Conservation (phyloP, 331 rosid genomes). For the Pyrus hybrid region DNA sequence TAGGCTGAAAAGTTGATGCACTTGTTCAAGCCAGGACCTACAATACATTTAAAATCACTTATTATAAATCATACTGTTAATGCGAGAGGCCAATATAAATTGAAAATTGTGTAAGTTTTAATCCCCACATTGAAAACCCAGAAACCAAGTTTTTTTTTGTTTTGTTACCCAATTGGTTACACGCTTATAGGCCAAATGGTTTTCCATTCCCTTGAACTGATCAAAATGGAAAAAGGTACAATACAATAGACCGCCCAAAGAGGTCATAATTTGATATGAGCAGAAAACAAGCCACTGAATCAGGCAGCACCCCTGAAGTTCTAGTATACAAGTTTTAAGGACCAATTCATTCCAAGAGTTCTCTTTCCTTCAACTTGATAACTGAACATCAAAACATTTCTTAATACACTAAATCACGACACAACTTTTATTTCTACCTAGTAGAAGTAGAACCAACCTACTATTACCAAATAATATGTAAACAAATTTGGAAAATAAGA, state of each 20-base stretch:
- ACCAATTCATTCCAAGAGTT: not conserved
- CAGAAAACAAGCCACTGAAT: not conserved
- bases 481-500: not conserved
- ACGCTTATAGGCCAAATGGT: not conserved
- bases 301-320: not conserved
- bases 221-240: not conserved
- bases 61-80: not conserved
- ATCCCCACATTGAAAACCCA: not conserved
- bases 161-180: not conserved
- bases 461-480: not conserved
- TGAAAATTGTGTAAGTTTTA: not conserved
- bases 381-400: not conserved
- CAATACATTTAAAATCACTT: constrained; percentile 11
- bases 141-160: not conserved
- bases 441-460: not conserved
- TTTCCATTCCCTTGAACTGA: not conserved
- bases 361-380: not conserved
- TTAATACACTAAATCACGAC: not conserved
- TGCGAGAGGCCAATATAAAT: not conserved
- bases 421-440: not conserved
- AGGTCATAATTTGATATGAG: not conserved
- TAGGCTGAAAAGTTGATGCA: constrained; percentile 31
- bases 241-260: not conserved
- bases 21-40: constrained; percentile 78
- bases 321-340: not conserved